Evolutionary conservation across 768 basidiomycete species (phyloP).

Genomic region (Hygrophoropsis aurantiaca): DNA sequence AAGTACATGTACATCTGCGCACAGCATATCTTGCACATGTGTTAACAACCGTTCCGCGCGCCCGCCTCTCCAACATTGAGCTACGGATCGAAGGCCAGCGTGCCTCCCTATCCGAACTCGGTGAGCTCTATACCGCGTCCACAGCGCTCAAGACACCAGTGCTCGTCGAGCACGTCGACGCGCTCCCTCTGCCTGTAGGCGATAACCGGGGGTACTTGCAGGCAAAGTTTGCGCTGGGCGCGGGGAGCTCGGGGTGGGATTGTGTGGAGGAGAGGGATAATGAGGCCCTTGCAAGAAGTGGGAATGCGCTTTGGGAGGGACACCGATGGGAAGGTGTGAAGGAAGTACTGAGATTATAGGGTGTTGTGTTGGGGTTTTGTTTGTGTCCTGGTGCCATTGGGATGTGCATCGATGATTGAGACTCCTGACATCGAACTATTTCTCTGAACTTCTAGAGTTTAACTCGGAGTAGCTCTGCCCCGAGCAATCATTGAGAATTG

Average conservation of each 20-base stretch:
- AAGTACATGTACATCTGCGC: neutral
- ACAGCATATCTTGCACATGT: constrained; percentile 19
- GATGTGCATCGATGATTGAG: too few relatives aligned
- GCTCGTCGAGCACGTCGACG: constrained; percentile 8
- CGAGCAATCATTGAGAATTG: too few relatives aligned
- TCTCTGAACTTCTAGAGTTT: too few relatives aligned
- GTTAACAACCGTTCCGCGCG: constrained; percentile 13
- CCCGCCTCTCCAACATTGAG: constrained; percentile 13
- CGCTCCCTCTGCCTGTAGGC: constrained; percentile 8
- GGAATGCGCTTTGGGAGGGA: constrained; percentile 19
- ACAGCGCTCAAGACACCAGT: too few relatives aligned
- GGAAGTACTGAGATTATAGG: constrained; percentile 4
- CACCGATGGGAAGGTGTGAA: constrained; percentile 19
- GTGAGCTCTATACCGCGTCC: constrained; percentile 5
- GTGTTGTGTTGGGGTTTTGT: too few relatives aligned
- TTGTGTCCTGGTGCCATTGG: too few relatives aligned
- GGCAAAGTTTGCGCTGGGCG: constrained; percentile 11
- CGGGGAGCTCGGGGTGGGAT: constrained; percentile 20
- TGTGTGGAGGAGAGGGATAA: constrained; percentile 8
- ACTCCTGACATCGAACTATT: too few relatives aligned
- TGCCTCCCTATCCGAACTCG: constrained; percentile 11
- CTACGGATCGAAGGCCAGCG: constrained; percentile 24
- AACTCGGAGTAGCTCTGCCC: too few relatives aligned
- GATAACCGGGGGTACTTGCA: constrained; percentile 16
- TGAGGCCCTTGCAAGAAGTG: constrained; percentile 15